Base-by-base conservation (phyloP, 176 grass and related monocot species). In the Carex pumila region DNA sequence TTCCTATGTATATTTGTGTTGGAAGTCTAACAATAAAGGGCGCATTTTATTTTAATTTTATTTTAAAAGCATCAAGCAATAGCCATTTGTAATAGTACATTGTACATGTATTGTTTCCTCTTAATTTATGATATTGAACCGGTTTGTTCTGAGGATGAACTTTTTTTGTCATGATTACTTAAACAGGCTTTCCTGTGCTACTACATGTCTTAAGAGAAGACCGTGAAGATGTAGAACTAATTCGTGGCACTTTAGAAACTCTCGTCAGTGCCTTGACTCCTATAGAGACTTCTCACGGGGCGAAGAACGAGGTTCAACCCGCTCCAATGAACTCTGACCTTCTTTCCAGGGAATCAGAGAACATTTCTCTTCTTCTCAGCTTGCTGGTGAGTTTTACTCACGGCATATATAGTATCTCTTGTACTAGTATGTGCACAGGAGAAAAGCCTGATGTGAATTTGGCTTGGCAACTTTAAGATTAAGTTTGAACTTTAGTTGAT, bases 331-430 rank as follows among this genome's bases (percentile, higher is more conserved):
- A 99, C 83, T 99, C 93, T 19, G 96, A 99, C 66, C 43, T 94
- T 68, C 90, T 99, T 74, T 99, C 96, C 88, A 88, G 93, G 80
- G 96, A 99, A 89, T 89, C 91, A 10, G 91, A 99, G 65, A 99
- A 89, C 70, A 94, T 99, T 58, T 88, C 96, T 85, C 96, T 99
- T 85, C 91, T 95, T 83, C 80, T 99, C 76, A 89, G 91, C 85
- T 89, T 99, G 77, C 86, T 99, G 96, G 96, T 95, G 84, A 90
- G 60, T 84, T 34, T 13, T 70, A 56, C 79, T 54, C 32, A 36
- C 60, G 60, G 65, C 45, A 52, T 22, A 68, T 54, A 41, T 57
- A 74, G 45, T 53, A 50, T 74, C 45, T 74, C 71, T 36, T 71
- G 34, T 74, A 22, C 71, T 52, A 7, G 71, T 30, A 74, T 56